phyloP scores from a whole-genome alignment of 805 yeast genomes.

The Deakozyma indianensis region DNA sequence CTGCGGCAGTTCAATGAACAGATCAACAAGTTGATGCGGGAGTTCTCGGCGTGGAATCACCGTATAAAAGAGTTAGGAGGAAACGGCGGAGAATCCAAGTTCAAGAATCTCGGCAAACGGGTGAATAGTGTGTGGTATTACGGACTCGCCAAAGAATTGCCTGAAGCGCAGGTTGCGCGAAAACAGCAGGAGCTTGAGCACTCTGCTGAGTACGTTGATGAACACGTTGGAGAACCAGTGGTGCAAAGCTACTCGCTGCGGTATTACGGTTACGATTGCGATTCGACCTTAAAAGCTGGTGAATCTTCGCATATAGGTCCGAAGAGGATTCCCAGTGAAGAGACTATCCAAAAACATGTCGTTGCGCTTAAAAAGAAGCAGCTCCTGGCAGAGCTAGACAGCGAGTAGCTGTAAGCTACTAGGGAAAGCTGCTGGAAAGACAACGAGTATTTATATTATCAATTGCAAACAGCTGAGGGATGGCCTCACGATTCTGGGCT shows the following conservation, averaged over 20 bases:
- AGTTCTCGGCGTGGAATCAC: neutral
- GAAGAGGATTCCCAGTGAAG: constrained; percentile 29
- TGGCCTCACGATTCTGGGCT: neutral
- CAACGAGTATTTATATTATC: too few species aligned
- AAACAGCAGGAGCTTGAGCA: neutral
- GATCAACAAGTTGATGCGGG: neutral
- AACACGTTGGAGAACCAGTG: neutral
- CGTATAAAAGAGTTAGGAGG: neutral
- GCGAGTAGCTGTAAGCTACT: too few species aligned
- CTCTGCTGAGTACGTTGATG: neutral
- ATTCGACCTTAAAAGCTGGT: neutral
- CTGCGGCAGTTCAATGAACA: neutral
- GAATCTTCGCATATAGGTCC: neutral
- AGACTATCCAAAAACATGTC: constrained; percentile 30
- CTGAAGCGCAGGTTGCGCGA: neutral
- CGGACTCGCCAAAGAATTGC: neutral
- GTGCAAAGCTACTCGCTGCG: neutral
- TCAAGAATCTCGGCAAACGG: neutral
- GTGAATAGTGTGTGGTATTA: neutral
- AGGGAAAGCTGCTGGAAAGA: too few species aligned
- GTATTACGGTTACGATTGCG: constrained; percentile 6
- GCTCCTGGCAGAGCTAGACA: neutral
- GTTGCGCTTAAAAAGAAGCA: neutral
- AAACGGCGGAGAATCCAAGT: neutral
- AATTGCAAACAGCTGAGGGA: too few species aligned